Conservation (phyloP, 2,329 filamentous ascomycete species). For the Calonectria montana region DNA sequence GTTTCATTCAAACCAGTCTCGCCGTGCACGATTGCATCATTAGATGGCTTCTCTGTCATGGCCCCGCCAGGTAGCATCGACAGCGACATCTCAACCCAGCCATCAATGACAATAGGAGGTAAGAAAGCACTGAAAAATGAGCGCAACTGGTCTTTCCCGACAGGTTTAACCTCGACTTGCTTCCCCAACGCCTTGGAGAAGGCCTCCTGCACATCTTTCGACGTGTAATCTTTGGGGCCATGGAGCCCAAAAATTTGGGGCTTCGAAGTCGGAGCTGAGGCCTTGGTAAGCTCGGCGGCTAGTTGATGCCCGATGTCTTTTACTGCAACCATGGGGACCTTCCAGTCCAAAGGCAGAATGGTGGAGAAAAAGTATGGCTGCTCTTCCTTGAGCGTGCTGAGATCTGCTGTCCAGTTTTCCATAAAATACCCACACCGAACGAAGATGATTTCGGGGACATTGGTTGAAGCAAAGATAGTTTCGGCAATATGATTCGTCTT, state of each 20-base stretch:
- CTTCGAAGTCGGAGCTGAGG: slow-evolving; percentile 25
- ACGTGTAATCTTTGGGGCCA: slow-evolving; percentile 43
- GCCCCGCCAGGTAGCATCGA: slow-evolving; percentile 44
- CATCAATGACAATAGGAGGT: slow-evolving; percentile 34
- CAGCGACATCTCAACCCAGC: slow-evolving; percentile 47
- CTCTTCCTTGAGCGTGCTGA: slow-evolving; percentile 41
- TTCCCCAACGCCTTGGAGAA: slow-evolving; percentile 43
- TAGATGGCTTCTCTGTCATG: slow-evolving; percentile 29
- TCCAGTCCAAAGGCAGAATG: slow-evolving; percentile 47
- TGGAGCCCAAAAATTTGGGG: slow-evolving; percentile 48
- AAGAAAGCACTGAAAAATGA: slow-evolving; percentile 37
- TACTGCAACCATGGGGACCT: slow-evolving; percentile 47
- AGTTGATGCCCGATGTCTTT: slow-evolving; percentile 40
- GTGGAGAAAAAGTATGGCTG: slow-evolving; percentile 48
- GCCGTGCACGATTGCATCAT: slow-evolving; percentile 36
- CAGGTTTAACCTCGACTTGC: slow-evolving; percentile 39
- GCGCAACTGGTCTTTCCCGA: slow-evolving; percentile 40
- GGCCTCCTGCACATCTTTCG: slow-evolving; percentile 43
- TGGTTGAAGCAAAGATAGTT: slow-evolving; percentile 23
- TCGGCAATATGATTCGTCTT: slow-evolving; percentile 50
- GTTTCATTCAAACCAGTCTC: slow-evolving; percentile 33
- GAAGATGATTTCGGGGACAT: slow-evolving; percentile 43
- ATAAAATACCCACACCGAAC: slow-evolving; percentile 51
- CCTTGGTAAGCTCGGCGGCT: slow-evolving; percentile 39
- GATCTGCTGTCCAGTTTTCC: slow-evolving; percentile 50